These are phyloP conservation scores for Eutrema japonicum DNA, from an alignment of 345 rosid genomes.

Conservation along the genomic window DNA sequence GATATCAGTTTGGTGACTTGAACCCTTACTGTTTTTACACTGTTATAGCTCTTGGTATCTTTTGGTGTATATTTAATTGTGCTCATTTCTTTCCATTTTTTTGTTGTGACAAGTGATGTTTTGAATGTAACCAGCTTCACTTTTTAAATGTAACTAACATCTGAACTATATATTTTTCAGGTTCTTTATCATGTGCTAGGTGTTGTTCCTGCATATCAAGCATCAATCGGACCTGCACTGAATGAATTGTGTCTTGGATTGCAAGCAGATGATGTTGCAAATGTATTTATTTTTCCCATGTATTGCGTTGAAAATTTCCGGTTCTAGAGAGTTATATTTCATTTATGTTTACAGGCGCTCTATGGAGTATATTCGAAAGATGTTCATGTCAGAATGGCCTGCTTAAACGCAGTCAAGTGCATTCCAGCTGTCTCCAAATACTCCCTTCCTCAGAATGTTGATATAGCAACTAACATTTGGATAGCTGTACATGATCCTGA, in stretches of 20 bases:
- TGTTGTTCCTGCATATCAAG: constrained; percentile 85
- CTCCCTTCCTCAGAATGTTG: constrained; percentile 74
- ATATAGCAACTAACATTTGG: constrained; percentile 89
- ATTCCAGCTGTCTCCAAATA: constrained; percentile 81
- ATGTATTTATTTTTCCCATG: constrained; percentile 55
- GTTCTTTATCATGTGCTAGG: constrained; percentile 89
- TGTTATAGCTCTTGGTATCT: constrained; percentile 1
- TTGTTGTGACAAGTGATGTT: neutral
- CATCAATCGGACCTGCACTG: constrained; percentile 79
- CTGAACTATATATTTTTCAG: constrained; percentile 50
- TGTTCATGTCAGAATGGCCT: constrained; percentile 95
- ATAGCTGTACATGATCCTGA: constrained; percentile 94
- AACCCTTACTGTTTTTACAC: constrained; percentile 33
- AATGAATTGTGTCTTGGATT: constrained; percentile 96
- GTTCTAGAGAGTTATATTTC: constrained; percentile 31
- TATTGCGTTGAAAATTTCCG: neutral
- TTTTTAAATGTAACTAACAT: constrained; percentile 8
- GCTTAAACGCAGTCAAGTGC: constrained; percentile 93
- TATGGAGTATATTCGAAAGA: constrained; percentile 93
- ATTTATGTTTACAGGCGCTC: constrained; percentile 63
- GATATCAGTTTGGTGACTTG: constrained; percentile 70
- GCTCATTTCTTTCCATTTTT: neutral
- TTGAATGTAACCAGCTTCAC: neutral
- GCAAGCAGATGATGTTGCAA: constrained; percentile 75
- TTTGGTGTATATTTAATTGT: neutral